A percentile compares a stretch with the other conserved stretches of the same genome.
These are phyloP conservation scores for Fusarium tuaranense DNA, from an alignment of 2,329 filamentous ascomycete species.

Conservation along the genomic window DNA sequence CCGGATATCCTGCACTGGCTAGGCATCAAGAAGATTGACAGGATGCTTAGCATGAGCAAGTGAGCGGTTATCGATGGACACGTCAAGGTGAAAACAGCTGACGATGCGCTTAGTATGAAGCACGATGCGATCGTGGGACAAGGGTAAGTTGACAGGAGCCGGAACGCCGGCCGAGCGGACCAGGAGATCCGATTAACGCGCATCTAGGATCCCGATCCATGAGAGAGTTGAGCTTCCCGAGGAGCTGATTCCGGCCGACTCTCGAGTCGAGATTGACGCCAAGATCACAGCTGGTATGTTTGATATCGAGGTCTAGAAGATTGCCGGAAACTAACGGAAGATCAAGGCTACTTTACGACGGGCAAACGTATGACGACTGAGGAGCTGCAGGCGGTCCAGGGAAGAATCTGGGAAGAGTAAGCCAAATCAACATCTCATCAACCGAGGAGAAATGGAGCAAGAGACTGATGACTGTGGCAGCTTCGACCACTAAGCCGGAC, in stretches of 20 bases:
- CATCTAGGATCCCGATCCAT: slow-evolving; percentile 79
- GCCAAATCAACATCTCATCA: slow-evolving; percentile 29
- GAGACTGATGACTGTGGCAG: slow-evolving; percentile 46
- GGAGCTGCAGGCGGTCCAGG: slow-evolving; percentile 87
- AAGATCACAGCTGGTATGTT: slow-evolving; percentile 92
- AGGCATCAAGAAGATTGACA: slow-evolving; percentile 97
- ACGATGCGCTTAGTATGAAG: slow-evolving; percentile 76
- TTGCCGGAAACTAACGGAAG: slow-evolving; percentile 35
- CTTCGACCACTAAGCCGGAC: slow-evolving; percentile 54
- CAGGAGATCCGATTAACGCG: slow-evolving; percentile 25
- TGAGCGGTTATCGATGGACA: slow-evolving; percentile 56
- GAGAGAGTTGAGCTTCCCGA: slow-evolving; percentile 94
- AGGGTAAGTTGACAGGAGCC: slow-evolving; percentile 64
- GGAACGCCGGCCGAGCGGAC: slow-evolving; percentile 2
- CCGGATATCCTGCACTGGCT: slow-evolving; percentile 98
- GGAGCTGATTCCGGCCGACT: slow-evolving; percentile 93
- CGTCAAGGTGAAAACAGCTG: slow-evolving; percentile 37
- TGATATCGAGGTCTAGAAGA: background rate
- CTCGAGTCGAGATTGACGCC: slow-evolving; percentile 97
- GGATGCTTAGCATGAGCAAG: slow-evolving; percentile 99
- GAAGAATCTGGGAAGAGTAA: slow-evolving; percentile 90
- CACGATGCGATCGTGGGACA: slow-evolving; percentile 89
- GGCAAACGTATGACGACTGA: slow-evolving; percentile 90
- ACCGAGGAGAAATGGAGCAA: slow-evolving; percentile 22
- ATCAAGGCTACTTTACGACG: slow-evolving; percentile 79